Evolutionary conservation across 2,329 filamentous ascomycete species (phyloP).

Genomic region (Lachnellula suecica): DNA sequence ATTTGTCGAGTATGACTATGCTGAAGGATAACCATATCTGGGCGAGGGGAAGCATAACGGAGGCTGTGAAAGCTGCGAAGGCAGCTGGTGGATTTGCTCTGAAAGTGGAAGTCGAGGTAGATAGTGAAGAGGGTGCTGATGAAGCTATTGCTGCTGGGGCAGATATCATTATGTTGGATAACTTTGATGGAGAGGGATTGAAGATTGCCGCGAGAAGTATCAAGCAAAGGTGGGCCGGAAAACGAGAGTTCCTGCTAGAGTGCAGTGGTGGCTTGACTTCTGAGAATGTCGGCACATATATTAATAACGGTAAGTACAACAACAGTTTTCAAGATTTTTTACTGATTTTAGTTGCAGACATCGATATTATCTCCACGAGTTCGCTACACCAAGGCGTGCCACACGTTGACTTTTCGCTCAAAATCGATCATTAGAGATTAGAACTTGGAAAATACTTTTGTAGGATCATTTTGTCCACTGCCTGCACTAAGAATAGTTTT

Average conservation of each 20-base stretch:
- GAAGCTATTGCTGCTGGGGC: slow-evolving; percentile 89
- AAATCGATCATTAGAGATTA: slow-evolving; percentile 60
- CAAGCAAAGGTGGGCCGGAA: slow-evolving; percentile 77
- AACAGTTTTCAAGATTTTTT: slow-evolving; percentile 9
- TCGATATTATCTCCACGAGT: slow-evolving; percentile 95
- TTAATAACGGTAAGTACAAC: slow-evolving; percentile 61
- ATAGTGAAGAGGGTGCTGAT: slow-evolving; percentile 82
- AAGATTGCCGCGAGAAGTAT: slow-evolving; percentile 71
- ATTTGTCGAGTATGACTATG: slow-evolving; percentile 95
- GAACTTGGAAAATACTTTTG: no score
- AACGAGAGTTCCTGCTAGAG: slow-evolving; percentile 77
- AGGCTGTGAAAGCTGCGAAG: slow-evolving; percentile 82
- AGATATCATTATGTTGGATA: slow-evolving; percentile 96
- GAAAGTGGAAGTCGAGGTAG: slow-evolving; percentile 96
- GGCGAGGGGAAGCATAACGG: slow-evolving; percentile 82
- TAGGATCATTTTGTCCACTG: no score
- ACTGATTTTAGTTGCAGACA: slow-evolving; percentile 51
- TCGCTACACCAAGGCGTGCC: slow-evolving; percentile 94
- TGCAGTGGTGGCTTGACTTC: slow-evolving; percentile 87
- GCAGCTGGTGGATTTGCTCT: slow-evolving; percentile 83
- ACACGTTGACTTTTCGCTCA: slow-evolving; percentile 94
- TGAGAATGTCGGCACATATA: slow-evolving; percentile 79
- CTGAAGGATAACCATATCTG: slow-evolving; percentile 99
- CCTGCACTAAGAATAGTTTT: no score
- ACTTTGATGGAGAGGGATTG: slow-evolving; percentile 81